These are phyloP conservation scores for Datura wrightii DNA, from an alignment of 257 asterid species.

Conservation along the genomic window DNA sequence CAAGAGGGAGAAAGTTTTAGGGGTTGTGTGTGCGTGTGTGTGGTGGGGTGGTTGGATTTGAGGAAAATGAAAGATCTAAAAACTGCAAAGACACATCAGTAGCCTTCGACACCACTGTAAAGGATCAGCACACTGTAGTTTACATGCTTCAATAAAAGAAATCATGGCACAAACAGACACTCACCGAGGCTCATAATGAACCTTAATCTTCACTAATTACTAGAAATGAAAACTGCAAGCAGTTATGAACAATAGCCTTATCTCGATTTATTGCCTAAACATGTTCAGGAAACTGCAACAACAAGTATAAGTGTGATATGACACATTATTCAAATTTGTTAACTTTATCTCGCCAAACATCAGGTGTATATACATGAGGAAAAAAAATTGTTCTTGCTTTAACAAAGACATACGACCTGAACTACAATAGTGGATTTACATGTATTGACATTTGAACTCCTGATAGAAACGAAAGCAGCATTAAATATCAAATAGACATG, in stretches of 20 bases:
- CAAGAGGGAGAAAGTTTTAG: not conserved
- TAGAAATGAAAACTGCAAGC: not conserved
- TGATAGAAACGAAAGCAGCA: not conserved
- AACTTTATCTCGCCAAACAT: not conserved
- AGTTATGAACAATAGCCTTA: not conserved
- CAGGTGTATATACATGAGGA: not conserved
- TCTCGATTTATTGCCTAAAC: not conserved
- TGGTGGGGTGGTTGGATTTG: not conserved
- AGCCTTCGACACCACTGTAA: not conserved
- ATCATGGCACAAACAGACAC: not conserved
- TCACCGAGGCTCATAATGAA: constrained; percentile 3
- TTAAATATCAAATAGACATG: not conserved
- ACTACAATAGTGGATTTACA: not conserved
- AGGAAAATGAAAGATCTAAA: not conserved
- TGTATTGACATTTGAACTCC: constrained; percentile 22
- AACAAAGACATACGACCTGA: not conserved
- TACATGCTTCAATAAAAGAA: constrained; percentile 7
- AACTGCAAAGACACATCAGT: not conserved
- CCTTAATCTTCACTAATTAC: constrained; percentile 21
- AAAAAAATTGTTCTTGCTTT: not conserved
- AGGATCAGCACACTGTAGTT: not conserved
- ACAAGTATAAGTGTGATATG: not conserved
- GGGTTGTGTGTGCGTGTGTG: not conserved
- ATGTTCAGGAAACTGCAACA: not conserved
- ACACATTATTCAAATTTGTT: not conserved